Percentiles rank a stretch among this genome's conserved stretches.
phyloP scores from a whole-genome alignment of 805 yeast species.

The Lachancea nothofagi region DNA sequence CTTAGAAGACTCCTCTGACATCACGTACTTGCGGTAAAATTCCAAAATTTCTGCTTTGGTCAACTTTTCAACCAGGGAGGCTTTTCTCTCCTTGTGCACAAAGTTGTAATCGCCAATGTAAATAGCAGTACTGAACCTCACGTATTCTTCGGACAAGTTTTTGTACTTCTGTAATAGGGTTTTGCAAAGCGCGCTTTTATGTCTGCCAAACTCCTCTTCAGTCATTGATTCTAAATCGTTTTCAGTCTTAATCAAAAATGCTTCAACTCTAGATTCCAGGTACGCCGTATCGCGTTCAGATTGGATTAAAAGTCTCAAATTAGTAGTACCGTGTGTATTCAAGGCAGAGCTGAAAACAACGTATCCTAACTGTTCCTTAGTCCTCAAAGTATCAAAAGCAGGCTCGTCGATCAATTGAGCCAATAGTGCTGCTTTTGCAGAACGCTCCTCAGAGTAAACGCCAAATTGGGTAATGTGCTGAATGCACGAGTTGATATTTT shows the following conservation, averaged over 20 bases:
- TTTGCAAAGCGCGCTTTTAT: conserved; percentile 61
- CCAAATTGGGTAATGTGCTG: conserved; percentile 73
- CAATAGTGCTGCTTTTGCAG: conserved; percentile 56
- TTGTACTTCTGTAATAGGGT: conserved; percentile 66
- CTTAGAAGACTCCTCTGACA: conserved; percentile 35
- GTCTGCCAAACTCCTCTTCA: conserved; percentile 60
- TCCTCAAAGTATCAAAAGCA: conserved; percentile 81
- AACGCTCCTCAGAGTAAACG: conserved; percentile 37
- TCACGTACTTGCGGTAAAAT: conserved; percentile 46
- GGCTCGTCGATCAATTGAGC: conserved; percentile 79
- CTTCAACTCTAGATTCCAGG: conserved; percentile 69
- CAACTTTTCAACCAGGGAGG: conserved; percentile 47
- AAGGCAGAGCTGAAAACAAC: conserved; percentile 79
- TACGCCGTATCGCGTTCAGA: conserved; percentile 73
- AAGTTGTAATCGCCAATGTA: conserved; percentile 78
- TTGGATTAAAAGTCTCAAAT: conserved; percentile 68
- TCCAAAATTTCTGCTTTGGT: conserved; percentile 52
- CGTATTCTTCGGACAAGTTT: conserved; percentile 72
- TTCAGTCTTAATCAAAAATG: conserved; percentile 50
- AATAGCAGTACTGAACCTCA: conserved; percentile 60
- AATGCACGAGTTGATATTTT: conserved; percentile 78
- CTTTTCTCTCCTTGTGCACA: conserved; percentile 49
- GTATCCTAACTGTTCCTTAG: conserved; percentile 93
- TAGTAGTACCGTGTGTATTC: conserved; percentile 56
- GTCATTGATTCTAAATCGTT: conserved; percentile 44